Base-by-base conservation (phyloP, 805 yeast species). In the Candida methanosorbosa region DNA sequence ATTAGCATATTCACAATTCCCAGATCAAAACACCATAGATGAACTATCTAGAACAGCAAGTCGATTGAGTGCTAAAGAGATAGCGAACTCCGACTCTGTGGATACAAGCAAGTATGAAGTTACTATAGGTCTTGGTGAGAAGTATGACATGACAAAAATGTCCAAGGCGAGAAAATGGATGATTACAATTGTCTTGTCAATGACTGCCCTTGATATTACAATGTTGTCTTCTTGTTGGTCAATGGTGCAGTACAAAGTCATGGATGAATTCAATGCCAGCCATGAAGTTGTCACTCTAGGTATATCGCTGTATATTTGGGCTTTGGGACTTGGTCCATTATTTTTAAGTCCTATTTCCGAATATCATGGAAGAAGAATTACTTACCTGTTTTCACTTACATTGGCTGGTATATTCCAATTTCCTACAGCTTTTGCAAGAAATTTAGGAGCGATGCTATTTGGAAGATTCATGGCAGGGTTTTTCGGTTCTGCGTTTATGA, bases 401-500 rank as follows among this genome's bases (percentile, higher is more conserved):
- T 40, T 72, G 37, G 59, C 66, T 11, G 61, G 64, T 17, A 38
- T 66, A 9, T 75, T 75, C 56, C 70, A 74, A 44, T 52, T 77
- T 23, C 68, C 70, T 2, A 71, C 78, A 40, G 77, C 76, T 9
- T 71, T 73, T 49, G 66, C 71, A 41, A 47, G 68, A 48, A 78
- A 77, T 38, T 70, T 76, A 21, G 78, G 76, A 9, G 83, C 79
- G 23, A 59, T 83, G 38, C 54, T 80, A 37, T 71, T 80, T 30
- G 72, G 78, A 33, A 70, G 92, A 42, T 73, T 79, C 42, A 56
- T 79, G 39, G 74, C 77, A 12, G 92, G 90, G 1, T 66, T 81
- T 30, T 78, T 78, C 44, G 87, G 87, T 3, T 77, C 85, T 33
- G 79, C 83, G 4, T 81, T 86, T 27, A 61, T 83, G 44, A 74